A percentile compares a stretch with the other conserved stretches of the same genome.
Conservation (phyloP, 768 basidiomycete species). For the Mycena polygramma region DNA sequence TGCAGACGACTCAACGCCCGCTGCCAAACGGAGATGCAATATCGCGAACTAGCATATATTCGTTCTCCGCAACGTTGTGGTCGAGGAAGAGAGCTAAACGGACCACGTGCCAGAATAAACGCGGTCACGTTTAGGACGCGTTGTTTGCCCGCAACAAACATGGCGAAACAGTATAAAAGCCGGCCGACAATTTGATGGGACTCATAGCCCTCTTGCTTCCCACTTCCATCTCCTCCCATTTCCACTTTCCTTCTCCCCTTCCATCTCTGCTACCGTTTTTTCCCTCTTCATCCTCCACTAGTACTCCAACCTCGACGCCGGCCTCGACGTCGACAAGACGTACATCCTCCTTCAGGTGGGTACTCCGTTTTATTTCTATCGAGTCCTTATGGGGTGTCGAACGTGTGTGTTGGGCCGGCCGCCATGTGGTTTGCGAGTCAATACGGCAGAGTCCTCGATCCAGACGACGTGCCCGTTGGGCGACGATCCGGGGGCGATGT, state of each 20-base stretch:
- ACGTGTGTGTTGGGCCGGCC: conserved; percentile 5
- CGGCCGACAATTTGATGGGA: not conserved
- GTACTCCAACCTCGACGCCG: not conserved
- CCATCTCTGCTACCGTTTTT: not conserved
- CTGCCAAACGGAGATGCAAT: conserved; percentile 13
- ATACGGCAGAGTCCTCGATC: not conserved
- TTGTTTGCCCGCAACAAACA: not conserved
- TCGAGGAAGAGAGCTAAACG: not conserved
- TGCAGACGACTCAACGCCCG: conserved; percentile 22
- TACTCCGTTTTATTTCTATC: conserved; percentile 1
- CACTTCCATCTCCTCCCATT: conserved; percentile 4
- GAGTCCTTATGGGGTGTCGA: not conserved
- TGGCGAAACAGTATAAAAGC: conserved; percentile 16
- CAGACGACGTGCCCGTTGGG: not conserved
- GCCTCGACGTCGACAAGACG: not conserved
- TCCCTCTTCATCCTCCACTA: not conserved
- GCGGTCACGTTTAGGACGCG: conserved; percentile 8
- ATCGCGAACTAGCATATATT: not conserved
- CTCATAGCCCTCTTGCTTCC: not conserved
- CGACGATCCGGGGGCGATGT: conserved; percentile 4
- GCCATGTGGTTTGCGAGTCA: conserved; percentile 13
- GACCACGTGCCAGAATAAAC: not conserved
- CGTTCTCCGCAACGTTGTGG: not conserved
- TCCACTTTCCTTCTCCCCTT: not conserved
- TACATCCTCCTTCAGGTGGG: conserved; percentile 1